phyloP scores from a whole-genome alignment of 1,284 basidiomycete genomes.

The Moesziomyces parantarcticus region DNA sequence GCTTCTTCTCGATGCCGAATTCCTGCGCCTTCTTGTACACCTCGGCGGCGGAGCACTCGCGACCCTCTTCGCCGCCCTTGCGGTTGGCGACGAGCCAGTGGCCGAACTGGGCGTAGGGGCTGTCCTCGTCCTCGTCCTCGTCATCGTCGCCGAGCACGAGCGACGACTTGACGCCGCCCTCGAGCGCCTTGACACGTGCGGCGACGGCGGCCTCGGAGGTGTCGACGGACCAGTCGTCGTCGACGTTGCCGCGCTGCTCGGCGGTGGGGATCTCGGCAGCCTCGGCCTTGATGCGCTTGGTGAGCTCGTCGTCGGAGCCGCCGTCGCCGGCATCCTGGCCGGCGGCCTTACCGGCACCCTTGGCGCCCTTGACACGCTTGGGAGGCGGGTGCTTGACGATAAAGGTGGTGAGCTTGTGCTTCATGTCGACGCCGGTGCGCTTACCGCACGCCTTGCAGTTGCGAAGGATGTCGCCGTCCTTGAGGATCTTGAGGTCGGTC shows the following conservation, averaged over 20 bases:
- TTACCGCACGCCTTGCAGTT: constrained; percentile 99
- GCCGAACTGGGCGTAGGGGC: constrained; percentile 84
- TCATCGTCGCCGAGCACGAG: constrained; percentile 74
- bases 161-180: constrained; percentile 74
- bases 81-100: constrained; percentile 86
- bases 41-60: constrained; percentile 70
- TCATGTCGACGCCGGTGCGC: constrained; percentile 91
- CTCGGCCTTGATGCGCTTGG: constrained; percentile 72
- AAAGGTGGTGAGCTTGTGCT: constrained; percentile 95
- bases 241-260: constrained; percentile 70
- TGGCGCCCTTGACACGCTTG: constrained; percentile 71
- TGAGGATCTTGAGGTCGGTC: constrained; percentile 92
- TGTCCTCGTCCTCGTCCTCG: constrained; percentile 73
- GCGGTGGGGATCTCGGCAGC: constrained; percentile 66
- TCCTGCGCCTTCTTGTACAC: constrained; percentile 92
- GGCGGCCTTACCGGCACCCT: constrained; percentile 68
- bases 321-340: constrained; percentile 73
- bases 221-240: constrained; percentile 87
- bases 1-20: constrained; percentile 92
- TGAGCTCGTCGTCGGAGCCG: constrained; percentile 70
- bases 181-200: constrained; percentile 82
- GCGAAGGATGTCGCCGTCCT: constrained; percentile 84
- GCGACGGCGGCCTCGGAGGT: constrained; percentile 91
- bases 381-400: constrained; percentile 96
- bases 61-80: constrained; percentile 69